These are phyloP conservation scores for Fagopyrum tataricum DNA, from an alignment of 148 eudicot species.

Conservation along the genomic window DNA sequence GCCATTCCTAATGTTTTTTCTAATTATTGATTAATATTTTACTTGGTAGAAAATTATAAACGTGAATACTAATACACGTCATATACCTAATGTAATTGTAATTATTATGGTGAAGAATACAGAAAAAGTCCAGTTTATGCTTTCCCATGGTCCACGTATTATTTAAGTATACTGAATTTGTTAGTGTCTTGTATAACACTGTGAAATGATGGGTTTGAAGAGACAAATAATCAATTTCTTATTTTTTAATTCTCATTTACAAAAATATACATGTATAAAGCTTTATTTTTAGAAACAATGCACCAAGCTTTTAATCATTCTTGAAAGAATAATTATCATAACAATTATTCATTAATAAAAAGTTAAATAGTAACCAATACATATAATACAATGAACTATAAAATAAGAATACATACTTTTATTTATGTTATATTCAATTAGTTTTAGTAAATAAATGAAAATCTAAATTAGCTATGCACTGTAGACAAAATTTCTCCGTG, in stretches of 20 bases:
- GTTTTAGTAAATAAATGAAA: not conserved
- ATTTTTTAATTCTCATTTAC: not conserved
- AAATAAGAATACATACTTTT: not conserved
- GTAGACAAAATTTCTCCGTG: not conserved
- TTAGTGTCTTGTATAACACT: not conserved
- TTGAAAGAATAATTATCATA: no score
- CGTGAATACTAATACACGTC: not conserved
- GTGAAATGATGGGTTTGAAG: constrained; percentile 7
- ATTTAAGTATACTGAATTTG: not conserved
- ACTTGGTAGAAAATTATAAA: not conserved
- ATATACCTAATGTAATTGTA: not conserved
- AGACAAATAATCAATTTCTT: constrained; percentile 1
- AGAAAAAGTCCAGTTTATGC: not conserved
- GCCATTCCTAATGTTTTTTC: no score
- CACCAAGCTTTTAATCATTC: not conserved
- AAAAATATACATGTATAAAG: not conserved
- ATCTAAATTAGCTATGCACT: not conserved
- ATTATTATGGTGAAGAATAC: constrained; percentile 3
- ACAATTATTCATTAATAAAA: not conserved
- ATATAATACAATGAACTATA: not conserved
- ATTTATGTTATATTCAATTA: not conserved
- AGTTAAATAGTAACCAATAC: not conserved
- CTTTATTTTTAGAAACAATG: not conserved
- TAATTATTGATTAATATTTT: no score
- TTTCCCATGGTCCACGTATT: not conserved